Conservation (phyloP, 169 alveolate species). For the Plasmodium chabaudi region DNA sequence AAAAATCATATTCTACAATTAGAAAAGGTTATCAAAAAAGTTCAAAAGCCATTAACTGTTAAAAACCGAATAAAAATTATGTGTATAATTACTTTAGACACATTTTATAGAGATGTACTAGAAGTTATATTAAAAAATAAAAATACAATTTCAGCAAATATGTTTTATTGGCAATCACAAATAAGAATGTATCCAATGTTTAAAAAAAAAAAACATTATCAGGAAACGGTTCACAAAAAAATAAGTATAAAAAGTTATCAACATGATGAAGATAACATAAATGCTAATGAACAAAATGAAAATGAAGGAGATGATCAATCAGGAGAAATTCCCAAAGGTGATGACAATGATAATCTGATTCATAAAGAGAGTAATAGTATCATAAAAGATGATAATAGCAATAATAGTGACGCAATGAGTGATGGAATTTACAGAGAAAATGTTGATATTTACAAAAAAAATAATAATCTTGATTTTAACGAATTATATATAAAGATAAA, state of each 20-base stretch:
- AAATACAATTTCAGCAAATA: slow-evolving; percentile 90
- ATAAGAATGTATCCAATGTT: slow-evolving; percentile 90
- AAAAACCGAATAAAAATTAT: slow-evolving; percentile 92
- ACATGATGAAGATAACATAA: not conserved
- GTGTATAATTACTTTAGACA: slow-evolving; percentile 96
- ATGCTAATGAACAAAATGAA: slow-evolving; percentile 79
- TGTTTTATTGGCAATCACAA: slow-evolving; percentile 97
- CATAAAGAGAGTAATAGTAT: too few relatives aligned
- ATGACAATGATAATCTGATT: not conserved
- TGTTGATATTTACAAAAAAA: slow-evolving; percentile 34
- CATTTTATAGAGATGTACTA: slow-evolving; percentile 96
- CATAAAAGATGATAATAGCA: slow-evolving; percentile 24
- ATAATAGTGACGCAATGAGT: not conserved
- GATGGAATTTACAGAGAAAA: not conserved
- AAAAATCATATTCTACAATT: slow-evolving; percentile 86
- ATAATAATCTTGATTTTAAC: slow-evolving; percentile 29
- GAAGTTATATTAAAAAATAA: slow-evolving; percentile 90
- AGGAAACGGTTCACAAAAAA: not conserved
- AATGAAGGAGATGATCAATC: slow-evolving; percentile 25
- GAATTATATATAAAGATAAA: slow-evolving; percentile 90
- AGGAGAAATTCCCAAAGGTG: not conserved
- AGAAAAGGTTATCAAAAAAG: slow-evolving; percentile 91
- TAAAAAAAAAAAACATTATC: not conserved
- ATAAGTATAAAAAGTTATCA: not conserved
- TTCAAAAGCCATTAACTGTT: slow-evolving; percentile 91